These are phyloP conservation scores for Rhododendron henanense DNA, from an alignment of 148 eudicot species.

Conservation along the genomic window DNA sequence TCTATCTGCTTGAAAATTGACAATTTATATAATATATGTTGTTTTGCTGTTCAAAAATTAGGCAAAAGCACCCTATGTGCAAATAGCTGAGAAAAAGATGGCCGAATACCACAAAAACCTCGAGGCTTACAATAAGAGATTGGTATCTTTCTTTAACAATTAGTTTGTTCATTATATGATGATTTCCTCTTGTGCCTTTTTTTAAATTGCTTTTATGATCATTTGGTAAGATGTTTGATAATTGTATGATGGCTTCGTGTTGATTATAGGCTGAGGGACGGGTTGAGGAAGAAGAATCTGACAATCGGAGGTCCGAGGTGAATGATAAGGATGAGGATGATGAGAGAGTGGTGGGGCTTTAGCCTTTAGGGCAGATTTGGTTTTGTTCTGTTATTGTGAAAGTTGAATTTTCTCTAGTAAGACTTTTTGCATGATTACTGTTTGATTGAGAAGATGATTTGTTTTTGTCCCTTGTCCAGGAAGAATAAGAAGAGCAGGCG, in stretches of 20 bases:
- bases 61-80: not conserved
- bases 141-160: not conserved
- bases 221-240: not conserved
- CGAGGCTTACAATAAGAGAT: not conserved
- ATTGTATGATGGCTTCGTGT: not conserved
- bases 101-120: not conserved
- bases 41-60: not conserved
- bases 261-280: not conserved
- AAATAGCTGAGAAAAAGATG: not conserved
- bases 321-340: not conserved
- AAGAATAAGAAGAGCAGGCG: not conserved
- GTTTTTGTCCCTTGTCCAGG: not conserved
- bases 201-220: not conserved
- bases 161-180: not conserved
- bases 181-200: not conserved
- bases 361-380: not conserved
- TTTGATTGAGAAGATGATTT: not conserved
- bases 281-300: not conserved
- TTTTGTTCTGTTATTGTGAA: not conserved
- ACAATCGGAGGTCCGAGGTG: not conserved
- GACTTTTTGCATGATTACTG: not conserved
- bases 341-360: not conserved
- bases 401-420: not conserved
- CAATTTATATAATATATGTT: not conserved
- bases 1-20: not conserved